phyloP scores from a whole-genome alignment of 192 early-diverging fungal species.

The Dissophora globulifera region DNA sequence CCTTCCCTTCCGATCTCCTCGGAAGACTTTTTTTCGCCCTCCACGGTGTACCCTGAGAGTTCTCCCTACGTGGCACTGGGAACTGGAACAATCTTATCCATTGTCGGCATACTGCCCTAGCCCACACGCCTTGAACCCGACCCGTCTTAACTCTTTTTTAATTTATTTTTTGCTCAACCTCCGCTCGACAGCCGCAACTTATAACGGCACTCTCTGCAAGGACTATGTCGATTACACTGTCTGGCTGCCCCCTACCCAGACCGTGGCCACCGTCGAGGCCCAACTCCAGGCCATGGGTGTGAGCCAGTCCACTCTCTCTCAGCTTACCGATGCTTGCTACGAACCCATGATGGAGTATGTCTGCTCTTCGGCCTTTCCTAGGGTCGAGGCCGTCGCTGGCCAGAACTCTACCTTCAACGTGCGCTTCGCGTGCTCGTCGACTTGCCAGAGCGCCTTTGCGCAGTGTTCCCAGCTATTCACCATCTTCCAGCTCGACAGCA shows the following conservation, averaged over 20 bases:
- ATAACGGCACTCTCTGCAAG: slow-evolving; percentile 33
- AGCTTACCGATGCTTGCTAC: slow-evolving; percentile 22
- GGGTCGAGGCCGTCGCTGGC: slow-evolving; percentile 10
- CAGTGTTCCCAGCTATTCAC: slow-evolving; percentile 31
- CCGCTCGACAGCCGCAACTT: slow-evolving; percentile 7
- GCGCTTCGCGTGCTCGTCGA: slow-evolving; percentile 43
- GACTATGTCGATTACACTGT: slow-evolving; percentile 44
- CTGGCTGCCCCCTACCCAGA: slow-evolving; percentile 38
- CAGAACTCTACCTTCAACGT: slow-evolving; percentile 19
- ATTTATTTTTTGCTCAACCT: neutral
- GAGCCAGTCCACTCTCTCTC: neutral
- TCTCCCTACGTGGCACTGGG: too few species aligned
- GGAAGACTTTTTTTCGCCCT: too few species aligned
- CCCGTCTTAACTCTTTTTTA: too few species aligned
- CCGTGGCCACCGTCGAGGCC: slow-evolving; percentile 34
- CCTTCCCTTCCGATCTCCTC: too few species aligned
- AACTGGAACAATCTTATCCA: too few species aligned
- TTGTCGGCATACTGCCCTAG: too few species aligned
- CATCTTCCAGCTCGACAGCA: slow-evolving; percentile 10
- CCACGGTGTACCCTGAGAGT: too few species aligned
- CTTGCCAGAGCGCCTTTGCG: slow-evolving; percentile 24
- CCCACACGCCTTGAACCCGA: too few species aligned
- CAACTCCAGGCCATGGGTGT: neutral
- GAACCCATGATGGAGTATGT: slow-evolving; percentile 42
- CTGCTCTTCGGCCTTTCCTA: slow-evolving; percentile 51